Evolutionary conservation across 805 yeast genomes (phyloP), one percentile per base, ranked within the genome.

Genomic region (Kurtzmaniella fragi): DNA sequence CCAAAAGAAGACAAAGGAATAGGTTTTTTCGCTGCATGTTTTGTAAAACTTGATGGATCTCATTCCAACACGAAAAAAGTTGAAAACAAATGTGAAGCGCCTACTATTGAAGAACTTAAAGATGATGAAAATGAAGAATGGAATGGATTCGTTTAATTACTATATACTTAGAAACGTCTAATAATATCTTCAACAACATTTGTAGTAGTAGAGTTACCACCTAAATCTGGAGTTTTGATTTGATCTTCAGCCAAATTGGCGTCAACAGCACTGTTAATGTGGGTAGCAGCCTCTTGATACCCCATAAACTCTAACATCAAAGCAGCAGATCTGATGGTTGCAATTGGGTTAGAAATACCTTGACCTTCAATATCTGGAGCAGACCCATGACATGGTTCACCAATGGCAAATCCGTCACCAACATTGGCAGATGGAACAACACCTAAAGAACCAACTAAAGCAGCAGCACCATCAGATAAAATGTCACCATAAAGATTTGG

Each of bases 301-400:
- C 98, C 98, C 80, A 93, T 79, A 72, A 93, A 91, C 70, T 93
- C 98, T 64, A 93, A 79, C 95, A 93, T 83, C 61, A 93, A 75
- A 41, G 98, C 99, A 42, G 97, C 82, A 25, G 99, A 93, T 71
- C 99, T 83, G 61, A 93, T 91, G 37, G 99, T 93, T 41, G 99
- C 99, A 56, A 93, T 82, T 49, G 99, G 99, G 77, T 91, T 91
- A 38, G 96, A 78, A 53, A 88, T 86, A 54, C 93, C 93, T 65
- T 77, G 82, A 53, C 99, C 99, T 61, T 90, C 96, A 50, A 93
- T 93, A 64, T 93, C 99, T 41, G 99, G 99, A 40, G 99, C 99
- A 41, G 96, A 86, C 45, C 99, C 99, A 69, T 93, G 99, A 61
- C 97, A 90, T 59, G 99, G 99, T 71, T 93, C 99, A 62, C 99